These are phyloP conservation scores for Globisporangium alternatum DNA, from an alignment of 352 stramenopile genomes.

Conservation along the genomic window DNA sequence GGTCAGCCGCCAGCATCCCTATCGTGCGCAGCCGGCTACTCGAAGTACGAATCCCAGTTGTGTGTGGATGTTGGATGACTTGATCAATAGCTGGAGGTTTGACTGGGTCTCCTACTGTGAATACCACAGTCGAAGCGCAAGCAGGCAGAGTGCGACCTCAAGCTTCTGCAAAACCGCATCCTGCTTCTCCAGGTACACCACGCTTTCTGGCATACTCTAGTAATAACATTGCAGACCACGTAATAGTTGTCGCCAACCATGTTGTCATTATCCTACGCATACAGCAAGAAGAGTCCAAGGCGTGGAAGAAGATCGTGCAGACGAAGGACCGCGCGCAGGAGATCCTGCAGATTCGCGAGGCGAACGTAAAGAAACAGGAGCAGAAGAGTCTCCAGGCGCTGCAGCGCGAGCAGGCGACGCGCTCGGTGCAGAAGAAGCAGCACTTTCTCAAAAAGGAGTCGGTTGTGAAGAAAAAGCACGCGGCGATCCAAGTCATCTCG, in stretches of 20 bases:
- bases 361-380: slow-evolving; percentile 45
- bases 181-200: slow-evolving; percentile 46
- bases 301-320: slow-evolving; percentile 80
- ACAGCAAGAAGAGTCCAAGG: slow-evolving; percentile 70
- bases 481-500: slow-evolving; percentile 67
- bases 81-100: too few species aligned
- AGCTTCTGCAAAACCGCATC: slow-evolving; percentile 74
- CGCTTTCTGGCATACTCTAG: background rate
- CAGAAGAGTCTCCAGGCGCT: slow-evolving; percentile 42
- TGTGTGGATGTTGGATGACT: background rate
- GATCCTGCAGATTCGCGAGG: slow-evolving; percentile 59
- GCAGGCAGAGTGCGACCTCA: slow-evolving; percentile 68
- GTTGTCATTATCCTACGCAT: too few species aligned
- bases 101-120: background rate
- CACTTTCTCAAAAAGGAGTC: slow-evolving; percentile 65
- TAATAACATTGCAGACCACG: too few species aligned
- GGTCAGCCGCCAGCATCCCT: slow-evolving; percentile 41
- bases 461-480: slow-evolving; percentile 73
- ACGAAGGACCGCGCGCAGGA: slow-evolving; percentile 72
- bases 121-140: slow-evolving; percentile 54
- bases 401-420: slow-evolving; percentile 41
- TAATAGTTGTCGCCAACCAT: too few species aligned
- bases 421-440: slow-evolving; percentile 52
- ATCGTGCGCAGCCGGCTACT: slow-evolving; percentile 51
- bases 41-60: slow-evolving; percentile 23